Conservation (phyloP, 441 rosid genomes). For the Populus hybrid region DNA sequence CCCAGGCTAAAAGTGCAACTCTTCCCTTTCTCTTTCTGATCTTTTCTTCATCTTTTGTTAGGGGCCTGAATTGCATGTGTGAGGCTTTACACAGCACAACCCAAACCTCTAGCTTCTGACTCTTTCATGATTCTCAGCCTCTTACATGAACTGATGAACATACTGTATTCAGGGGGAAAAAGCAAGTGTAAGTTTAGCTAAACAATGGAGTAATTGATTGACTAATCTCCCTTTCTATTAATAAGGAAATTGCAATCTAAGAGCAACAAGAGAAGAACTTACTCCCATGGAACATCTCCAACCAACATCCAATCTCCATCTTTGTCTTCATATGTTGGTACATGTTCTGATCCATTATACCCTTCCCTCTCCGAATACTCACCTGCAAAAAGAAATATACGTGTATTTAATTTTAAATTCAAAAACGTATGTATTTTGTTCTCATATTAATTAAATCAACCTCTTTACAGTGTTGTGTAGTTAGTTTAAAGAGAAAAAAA, state of each 20-base stretch:
- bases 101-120: slow-evolving; percentile 44
- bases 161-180: slow-evolving; percentile 23
- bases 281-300: slow-evolving; percentile 85
- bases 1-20: not conserved
- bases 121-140: slow-evolving; percentile 70
- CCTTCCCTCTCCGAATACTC: slow-evolving; percentile 67
- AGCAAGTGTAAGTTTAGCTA: not conserved
- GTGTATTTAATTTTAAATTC: not conserved
- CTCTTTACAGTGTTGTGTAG: not conserved
- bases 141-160: slow-evolving; percentile 67
- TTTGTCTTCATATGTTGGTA: slow-evolving; percentile 76
- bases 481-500: not conserved
- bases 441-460: not conserved
- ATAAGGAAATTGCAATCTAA: not conserved
- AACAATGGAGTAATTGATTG: not conserved
- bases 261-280: slow-evolving; percentile 21
- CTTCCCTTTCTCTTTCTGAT: not conserved
- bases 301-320: slow-evolving; percentile 89
- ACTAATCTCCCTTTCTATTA: too few species aligned
- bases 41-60: not conserved
- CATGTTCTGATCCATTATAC: slow-evolving; percentile 64
- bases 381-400: slow-evolving; percentile 28
- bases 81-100: slow-evolving; percentile 25
- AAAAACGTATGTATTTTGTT: not conserved
- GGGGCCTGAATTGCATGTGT: not conserved